These are phyloP conservation scores for Yamadazyma phyllophila DNA, from an alignment of 805 yeast genomes.

Conservation along the genomic window DNA sequence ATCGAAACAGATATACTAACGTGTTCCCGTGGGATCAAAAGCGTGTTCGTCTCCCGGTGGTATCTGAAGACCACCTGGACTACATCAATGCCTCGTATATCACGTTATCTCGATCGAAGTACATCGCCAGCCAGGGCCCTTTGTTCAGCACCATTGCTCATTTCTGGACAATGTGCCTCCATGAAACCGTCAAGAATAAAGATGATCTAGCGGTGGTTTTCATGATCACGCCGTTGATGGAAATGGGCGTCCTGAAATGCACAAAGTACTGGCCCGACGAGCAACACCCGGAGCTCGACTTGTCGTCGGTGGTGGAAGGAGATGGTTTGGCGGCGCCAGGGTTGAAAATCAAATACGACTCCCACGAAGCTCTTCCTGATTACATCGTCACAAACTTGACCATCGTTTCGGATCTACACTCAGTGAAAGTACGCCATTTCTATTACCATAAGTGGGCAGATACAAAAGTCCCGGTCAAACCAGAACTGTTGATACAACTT, in stretches of 20 bases:
- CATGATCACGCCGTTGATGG: slow-evolving; percentile 54
- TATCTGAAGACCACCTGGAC: slow-evolving; percentile 16
- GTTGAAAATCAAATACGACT: slow-evolving; percentile 17
- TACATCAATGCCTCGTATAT: slow-evolving; percentile 43
- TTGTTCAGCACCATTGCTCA: slow-evolving; percentile 35
- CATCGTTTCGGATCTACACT: slow-evolving; percentile 16
- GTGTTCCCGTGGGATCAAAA: slow-evolving; percentile 41
- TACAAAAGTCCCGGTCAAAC: slow-evolving; percentile 36
- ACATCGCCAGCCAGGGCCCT: slow-evolving; percentile 74
- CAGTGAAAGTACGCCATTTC: slow-evolving; percentile 35
- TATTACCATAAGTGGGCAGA: slow-evolving; percentile 47
- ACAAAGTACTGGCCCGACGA: slow-evolving; percentile 40
- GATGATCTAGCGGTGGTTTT: slow-evolving; percentile 29
- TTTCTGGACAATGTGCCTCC: slow-evolving; percentile 49
- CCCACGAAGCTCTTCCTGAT: slow-evolving; percentile 20
- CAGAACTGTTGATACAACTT: slow-evolving; percentile 27
- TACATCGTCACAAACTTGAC: slow-evolving; percentile 26
- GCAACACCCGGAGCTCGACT: slow-evolving; percentile 17
- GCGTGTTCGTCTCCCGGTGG: slow-evolving; percentile 30
- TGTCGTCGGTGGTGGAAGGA: slow-evolving; percentile 13
- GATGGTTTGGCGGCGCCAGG: slow-evolving; percentile 22
- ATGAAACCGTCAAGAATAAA: slow-evolving; percentile 27
- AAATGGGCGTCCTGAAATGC: slow-evolving; percentile 41
- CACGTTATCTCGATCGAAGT: slow-evolving; percentile 22
- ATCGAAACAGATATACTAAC: slow-evolving; percentile 36